These are phyloP conservation scores for Boletales sp. DNA, from an alignment of 768 basidiomycete species.

Conservation along the genomic window DNA sequence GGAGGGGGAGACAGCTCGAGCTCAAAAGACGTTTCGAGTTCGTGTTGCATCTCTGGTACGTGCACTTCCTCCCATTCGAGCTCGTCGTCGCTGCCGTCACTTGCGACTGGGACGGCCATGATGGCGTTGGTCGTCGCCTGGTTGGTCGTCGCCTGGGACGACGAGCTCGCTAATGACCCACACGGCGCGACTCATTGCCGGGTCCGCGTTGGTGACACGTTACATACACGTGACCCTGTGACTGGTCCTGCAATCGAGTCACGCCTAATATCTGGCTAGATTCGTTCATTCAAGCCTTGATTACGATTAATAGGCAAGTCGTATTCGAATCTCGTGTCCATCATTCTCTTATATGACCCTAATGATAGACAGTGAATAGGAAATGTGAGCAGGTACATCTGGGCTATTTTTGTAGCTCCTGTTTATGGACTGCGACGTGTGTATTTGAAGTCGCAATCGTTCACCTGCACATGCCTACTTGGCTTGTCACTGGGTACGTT, in stretches of 20 bases:
- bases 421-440: too few species aligned
- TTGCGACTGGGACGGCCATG: conserved; percentile 18
- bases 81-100: conserved; percentile 55
- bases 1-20: conserved; percentile 24
- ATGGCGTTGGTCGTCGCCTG: conserved; percentile 3
- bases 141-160: conserved; percentile 5
- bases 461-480: too few species aligned
- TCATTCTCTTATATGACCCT: too few species aligned
- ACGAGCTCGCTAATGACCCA: conserved; percentile 5
- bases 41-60: conserved; percentile 39
- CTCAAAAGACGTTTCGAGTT: conserved; percentile 19
- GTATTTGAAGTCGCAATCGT: too few species aligned
- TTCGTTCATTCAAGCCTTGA: too few species aligned
- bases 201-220: conserved; percentile 23
- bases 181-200: neutral
- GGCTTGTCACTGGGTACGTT: too few species aligned
- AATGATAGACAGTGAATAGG: too few species aligned
- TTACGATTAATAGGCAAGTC: too few species aligned
- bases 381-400: too few species aligned
- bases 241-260: neutral
- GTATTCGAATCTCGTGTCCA: too few species aligned
- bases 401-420: too few species aligned
- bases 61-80: conserved; percentile 80
- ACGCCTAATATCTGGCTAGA: neutral
- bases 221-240: conserved; percentile 13